A percentile compares a stretch with the other conserved stretches of the same genome.
Evolutionary conservation across 495 filamentous ascomycete genomes (phyloP).

Genomic region (Cudoniella acicularis): DNA sequence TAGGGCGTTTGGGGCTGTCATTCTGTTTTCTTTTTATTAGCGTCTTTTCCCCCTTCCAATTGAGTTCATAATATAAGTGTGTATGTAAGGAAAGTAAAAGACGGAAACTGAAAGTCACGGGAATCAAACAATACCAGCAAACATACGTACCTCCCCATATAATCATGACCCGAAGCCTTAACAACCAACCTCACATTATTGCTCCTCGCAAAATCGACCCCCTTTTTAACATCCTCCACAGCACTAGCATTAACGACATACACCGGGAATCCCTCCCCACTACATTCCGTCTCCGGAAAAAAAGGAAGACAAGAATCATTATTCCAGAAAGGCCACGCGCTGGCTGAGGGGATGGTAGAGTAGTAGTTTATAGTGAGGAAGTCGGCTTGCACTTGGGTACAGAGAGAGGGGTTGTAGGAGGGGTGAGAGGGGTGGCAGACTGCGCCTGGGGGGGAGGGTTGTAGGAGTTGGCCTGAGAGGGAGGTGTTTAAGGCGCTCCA

Average conservation of each 20-base stretch:
- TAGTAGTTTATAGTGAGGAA: slow-evolving; percentile 27
- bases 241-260: slow-evolving; percentile 44
- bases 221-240: slow-evolving; percentile 37
- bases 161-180: slow-evolving; percentile 61
- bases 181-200: slow-evolving; percentile 59
- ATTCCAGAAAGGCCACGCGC: slow-evolving; percentile 30
- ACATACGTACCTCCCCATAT: slow-evolving; percentile 48
- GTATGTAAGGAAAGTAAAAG: no score
- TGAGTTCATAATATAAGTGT: no score
- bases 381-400: slow-evolving; percentile 27
- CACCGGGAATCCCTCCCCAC: slow-evolving; percentile 42
- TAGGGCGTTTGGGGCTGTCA: slow-evolving; percentile 40
- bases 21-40: slow-evolving; percentile 11
- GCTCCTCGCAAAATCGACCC: slow-evolving; percentile 40
- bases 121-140: no score
- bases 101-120: no score
- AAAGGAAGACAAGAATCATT: slow-evolving; percentile 44
- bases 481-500: slow-evolving; percentile 45
- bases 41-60: no score
- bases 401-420: slow-evolving; percentile 38
- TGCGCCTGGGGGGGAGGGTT: slow-evolving; percentile 46
- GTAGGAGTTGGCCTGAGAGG: slow-evolving; percentile 43
- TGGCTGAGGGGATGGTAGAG: slow-evolving; percentile 2
- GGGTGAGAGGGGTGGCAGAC: slow-evolving; percentile 48
- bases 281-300: slow-evolving; percentile 28